Evolutionary conservation across 176 grass and related monocot genomes (phyloP), one percentile per base, ranked within the genome.

Genomic region (Aegilops bicornis): DNA sequence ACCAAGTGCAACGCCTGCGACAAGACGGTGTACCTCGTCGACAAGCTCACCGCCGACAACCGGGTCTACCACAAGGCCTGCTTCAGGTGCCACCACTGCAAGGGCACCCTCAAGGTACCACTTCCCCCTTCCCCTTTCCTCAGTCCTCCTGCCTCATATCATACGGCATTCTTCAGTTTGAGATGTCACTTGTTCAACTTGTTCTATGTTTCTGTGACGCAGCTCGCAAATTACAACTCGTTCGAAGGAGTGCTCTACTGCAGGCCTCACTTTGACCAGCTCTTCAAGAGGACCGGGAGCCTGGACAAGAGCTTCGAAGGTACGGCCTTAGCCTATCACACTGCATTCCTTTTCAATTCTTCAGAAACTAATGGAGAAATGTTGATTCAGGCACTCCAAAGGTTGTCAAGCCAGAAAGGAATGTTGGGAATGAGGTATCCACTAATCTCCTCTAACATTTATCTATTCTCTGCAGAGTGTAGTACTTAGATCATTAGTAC

Each of bases 1-100:
- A 94, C 97, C 63, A 99, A 96, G 84, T 99, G 97, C 97, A 99
- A 73, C 11, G 90, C 94, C 25, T 99, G 97, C 85, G 89, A 88
- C 62, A 99, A 99, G 97, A 99, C 97, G 62, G 97, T 96, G 58
- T 99, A 99, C 77, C 82, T 99, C 65, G 97, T 99, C 54, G 97
- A 99, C 97, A 99, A 96, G 92, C 94, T 99, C 87, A 90, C 97
- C 76, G 94, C 94, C 50, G 97, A 99, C 83, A 99, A 96, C 87
- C 86, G 97, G 23, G 58, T 99, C 87, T 99, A 94, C 88, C 97
- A 99, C 89, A 99, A 96, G 94, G 97, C 92, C 7, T 99, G 97
- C 83, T 99, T 99, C 88, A 79, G 94, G 58, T 99, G 97, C 87
- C 97, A 99, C 90, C 97, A 99, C 83, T 99, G 97, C 97, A 99